Evolutionary conservation across 1,284 basidiomycete species (phyloP).

Genomic region (Chondrostereum purpureum): DNA sequence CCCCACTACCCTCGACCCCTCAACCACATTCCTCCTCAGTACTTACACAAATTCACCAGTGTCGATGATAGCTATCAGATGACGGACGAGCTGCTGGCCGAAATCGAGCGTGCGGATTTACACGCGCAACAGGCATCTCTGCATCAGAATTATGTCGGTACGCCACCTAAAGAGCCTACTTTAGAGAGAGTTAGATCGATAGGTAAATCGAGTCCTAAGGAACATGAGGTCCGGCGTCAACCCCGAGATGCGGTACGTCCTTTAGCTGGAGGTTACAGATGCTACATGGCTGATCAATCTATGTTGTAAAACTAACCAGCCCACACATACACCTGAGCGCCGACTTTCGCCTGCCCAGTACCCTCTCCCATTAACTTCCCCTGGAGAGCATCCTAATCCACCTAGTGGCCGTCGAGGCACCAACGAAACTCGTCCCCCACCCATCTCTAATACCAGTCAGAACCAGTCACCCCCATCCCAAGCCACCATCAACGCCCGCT

Average conservation of each 20-base stretch:
- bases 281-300: conserved; percentile 17
- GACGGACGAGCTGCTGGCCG: conserved; percentile 61
- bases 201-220: conserved; percentile 50
- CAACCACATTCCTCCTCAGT: conserved; percentile 45
- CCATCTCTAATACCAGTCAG: conserved; percentile 35
- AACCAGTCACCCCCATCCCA: conserved; percentile 51
- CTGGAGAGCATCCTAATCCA: conserved; percentile 38
- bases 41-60: conserved; percentile 43
- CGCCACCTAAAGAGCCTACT: conserved; percentile 42
- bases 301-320: conserved; percentile 20
- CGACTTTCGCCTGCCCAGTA: conserved; percentile 45
- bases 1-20: conserved; percentile 52
- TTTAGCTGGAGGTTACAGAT: no score
- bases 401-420: conserved; percentile 40
- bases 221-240: conserved; percentile 32
- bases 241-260: conserved; percentile 5
- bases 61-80: conserved; percentile 57
- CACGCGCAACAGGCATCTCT: conserved; percentile 29
- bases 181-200: conserved; percentile 48
- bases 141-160: conserved; percentile 27
- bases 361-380: conserved; percentile 42
- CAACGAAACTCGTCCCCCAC: conserved; percentile 42
- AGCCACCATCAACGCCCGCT: conserved; percentile 37
- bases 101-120: conserved; percentile 55
- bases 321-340: conserved; percentile 45